A percentile compares a stretch with the other conserved stretches of the same genome.
Evolutionary conservation across 1,139 yeast genomes (phyloP).

Genomic region (Lodderomyces pseudojiufengensis): DNA sequence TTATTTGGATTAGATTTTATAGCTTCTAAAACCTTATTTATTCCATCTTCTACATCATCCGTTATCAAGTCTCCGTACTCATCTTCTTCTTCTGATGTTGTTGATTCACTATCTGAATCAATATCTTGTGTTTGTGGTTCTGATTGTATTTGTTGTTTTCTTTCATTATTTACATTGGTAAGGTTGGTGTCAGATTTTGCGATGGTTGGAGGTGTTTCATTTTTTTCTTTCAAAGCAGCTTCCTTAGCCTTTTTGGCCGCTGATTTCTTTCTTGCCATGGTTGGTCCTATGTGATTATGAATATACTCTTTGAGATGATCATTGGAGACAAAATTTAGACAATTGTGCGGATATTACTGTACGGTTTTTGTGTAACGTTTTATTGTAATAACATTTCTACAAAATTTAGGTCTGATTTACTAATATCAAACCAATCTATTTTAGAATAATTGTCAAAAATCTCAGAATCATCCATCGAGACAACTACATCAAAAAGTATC

Average conservation of each 20-base stretch:
- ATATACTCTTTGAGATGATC: slow-evolving; percentile 4
- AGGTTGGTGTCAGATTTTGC: slow-evolving; percentile 40
- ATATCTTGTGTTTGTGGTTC: slow-evolving; percentile 3
- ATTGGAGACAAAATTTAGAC: not conserved
- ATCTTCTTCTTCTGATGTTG: slow-evolving; percentile 75
- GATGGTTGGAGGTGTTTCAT: slow-evolving; percentile 56
- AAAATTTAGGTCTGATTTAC: slow-evolving; percentile 6
- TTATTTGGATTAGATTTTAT: slow-evolving; percentile 62
- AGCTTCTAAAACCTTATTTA: slow-evolving; percentile 66
- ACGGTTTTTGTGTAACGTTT: too few species aligned
- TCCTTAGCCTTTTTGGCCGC: slow-evolving; percentile 76
- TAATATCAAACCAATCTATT: slow-evolving; percentile 21
- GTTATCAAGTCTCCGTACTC: slow-evolving; percentile 88
- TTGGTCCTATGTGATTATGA: not conserved
- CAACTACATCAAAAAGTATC: slow-evolving; percentile 29
- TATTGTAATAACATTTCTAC: not conserved
- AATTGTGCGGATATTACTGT: too few species aligned
- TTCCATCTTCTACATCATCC: slow-evolving; percentile 78
- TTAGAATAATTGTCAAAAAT: slow-evolving; percentile 5
- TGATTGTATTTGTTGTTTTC: slow-evolving; percentile 16
- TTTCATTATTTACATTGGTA: slow-evolving; percentile 4
- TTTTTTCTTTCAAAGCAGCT: slow-evolving; percentile 43
- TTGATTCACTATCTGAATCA: slow-evolving; percentile 10
- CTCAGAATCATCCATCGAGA: slow-evolving; percentile 16
- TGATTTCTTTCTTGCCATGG: slow-evolving; percentile 89